phyloP scores from a whole-genome alignment of 202 grass and related monocot genomes.

The Alloteropsis angusta region DNA sequence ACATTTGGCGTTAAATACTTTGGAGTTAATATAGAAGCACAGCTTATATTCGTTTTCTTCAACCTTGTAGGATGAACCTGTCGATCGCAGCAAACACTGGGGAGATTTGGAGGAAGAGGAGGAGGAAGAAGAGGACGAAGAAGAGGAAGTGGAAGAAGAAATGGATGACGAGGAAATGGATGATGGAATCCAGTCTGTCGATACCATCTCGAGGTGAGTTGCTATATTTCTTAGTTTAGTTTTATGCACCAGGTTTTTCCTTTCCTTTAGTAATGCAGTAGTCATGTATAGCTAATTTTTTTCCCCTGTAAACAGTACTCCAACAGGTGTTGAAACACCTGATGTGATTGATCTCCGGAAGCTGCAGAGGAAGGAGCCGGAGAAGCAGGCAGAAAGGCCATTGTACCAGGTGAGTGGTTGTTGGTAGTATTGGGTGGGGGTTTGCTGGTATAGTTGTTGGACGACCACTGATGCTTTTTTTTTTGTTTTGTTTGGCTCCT shows the following conservation, averaged over 20 bases:
- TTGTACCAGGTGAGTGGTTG: constrained; percentile 66
- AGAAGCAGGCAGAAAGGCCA: constrained; percentile 59
- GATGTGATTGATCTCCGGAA: constrained; percentile 93
- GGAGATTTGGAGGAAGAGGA: constrained; percentile 97
- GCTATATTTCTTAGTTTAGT: neutral
- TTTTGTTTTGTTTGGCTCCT: neutral
- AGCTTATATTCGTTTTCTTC: constrained; percentile 1
- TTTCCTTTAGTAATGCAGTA: neutral
- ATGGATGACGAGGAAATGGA: constrained; percentile 96
- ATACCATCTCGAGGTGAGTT: constrained; percentile 71
- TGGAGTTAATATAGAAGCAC: neutral
- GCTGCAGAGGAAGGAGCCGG: constrained; percentile 85
- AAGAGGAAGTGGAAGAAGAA: constrained; percentile 58
- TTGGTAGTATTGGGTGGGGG: neutral
- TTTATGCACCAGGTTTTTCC: neutral
- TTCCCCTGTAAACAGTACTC: constrained; percentile 54
- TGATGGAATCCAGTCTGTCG: constrained; percentile 75
- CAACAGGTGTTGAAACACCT: constrained; percentile 94
- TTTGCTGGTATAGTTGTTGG: neutral
- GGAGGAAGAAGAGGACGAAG: constrained; percentile 73
- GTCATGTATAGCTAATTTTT: neutral
- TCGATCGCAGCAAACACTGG: constrained; percentile 93
- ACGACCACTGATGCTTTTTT: neutral
- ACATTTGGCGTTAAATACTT: neutral
- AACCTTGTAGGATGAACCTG: constrained; percentile 66